Conservation (phyloP, 139 green algal genomes). For the Chloropicon primus region DNA sequence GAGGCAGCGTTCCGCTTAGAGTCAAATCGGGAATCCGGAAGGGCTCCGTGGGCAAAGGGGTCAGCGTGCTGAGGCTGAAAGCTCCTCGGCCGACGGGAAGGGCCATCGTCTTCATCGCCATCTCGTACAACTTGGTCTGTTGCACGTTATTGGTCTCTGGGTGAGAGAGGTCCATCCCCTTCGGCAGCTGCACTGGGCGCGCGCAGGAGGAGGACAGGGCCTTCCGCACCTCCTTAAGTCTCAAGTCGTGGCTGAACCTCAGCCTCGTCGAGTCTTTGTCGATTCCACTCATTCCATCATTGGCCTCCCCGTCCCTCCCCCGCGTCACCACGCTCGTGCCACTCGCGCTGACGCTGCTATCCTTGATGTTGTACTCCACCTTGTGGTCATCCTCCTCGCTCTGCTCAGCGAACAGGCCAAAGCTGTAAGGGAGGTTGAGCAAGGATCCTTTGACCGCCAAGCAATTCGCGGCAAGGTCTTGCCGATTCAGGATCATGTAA, state of each 20-base stretch:
- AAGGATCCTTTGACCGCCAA: neutral
- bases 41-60: constrained; percentile 48
- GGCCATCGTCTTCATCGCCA: constrained; percentile 59
- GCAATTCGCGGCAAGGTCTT: constrained; percentile 62
- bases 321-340: neutral
- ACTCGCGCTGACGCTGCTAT: neutral
- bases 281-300: constrained; percentile 30
- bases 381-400: constrained; percentile 4
- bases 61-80: constrained; percentile 48
- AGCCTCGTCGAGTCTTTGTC: constrained; percentile 19
- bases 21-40: constrained; percentile 54
- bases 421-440: neutral
- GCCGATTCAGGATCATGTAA: constrained; percentile 65
- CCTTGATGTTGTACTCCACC: constrained; percentile 7
- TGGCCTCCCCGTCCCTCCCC: neutral
- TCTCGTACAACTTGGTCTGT: constrained; percentile 44
- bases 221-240: constrained; percentile 38
- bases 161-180: constrained; percentile 19
- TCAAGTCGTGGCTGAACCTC: constrained; percentile 55
- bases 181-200: constrained; percentile 18
- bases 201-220: constrained; percentile 15
- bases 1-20: constrained; percentile 16
- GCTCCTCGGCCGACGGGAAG: constrained; percentile 64
- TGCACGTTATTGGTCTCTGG: constrained; percentile 13
- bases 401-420: constrained; percentile 2